These are phyloP conservation scores for Fusarium kyushuense DNA, from an alignment of 2,329 filamentous ascomycete species.

Conservation along the genomic window DNA sequence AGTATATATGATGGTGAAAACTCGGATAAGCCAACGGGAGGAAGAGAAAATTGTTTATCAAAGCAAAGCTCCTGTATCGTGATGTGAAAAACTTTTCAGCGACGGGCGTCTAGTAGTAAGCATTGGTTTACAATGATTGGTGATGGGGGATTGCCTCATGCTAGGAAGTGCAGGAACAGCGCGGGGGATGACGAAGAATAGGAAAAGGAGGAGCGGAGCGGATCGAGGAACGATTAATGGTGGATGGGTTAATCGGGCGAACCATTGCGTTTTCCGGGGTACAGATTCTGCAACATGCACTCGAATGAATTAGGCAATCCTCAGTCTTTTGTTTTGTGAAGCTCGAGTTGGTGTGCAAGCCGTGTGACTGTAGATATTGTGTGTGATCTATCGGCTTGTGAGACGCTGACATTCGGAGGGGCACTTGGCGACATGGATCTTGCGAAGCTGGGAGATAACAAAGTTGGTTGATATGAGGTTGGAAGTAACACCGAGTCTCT, in stretches of 20 bases:
- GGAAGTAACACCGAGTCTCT: not conserved
- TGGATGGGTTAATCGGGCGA: slow-evolving; percentile 20
- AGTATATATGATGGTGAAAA: slow-evolving; percentile 9
- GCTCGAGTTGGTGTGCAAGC: slow-evolving; percentile 9
- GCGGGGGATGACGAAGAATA: slow-evolving; percentile 5
- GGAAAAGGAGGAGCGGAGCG: slow-evolving; percentile 28
- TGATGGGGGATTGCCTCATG: slow-evolving; percentile 21
- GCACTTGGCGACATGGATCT: slow-evolving; percentile 3
- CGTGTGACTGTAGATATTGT: slow-evolving; percentile 4
- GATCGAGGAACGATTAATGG: slow-evolving; percentile 13
- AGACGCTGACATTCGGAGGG: not conserved
- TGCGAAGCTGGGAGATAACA: not conserved
- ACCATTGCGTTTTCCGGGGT: slow-evolving; percentile 20
- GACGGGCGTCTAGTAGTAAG: slow-evolving; percentile 40
- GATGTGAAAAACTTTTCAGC: slow-evolving; percentile 35
- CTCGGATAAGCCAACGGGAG: slow-evolving; percentile 13
- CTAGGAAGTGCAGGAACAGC: slow-evolving; percentile 25
- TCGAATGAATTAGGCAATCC: slow-evolving; percentile 1
- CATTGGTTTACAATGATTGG: slow-evolving; percentile 32
- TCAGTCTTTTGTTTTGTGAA: slow-evolving; percentile 1
- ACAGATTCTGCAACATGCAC: slow-evolving; percentile 20
- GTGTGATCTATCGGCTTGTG: slow-evolving; percentile 2
- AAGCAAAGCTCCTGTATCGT: slow-evolving; percentile 15
- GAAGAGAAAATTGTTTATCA: not conserved
- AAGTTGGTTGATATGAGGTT: not conserved